phyloP scores from a whole-genome alignment of 2,329 filamentous ascomycete genomes.

The Xylaria polymorpha region DNA sequence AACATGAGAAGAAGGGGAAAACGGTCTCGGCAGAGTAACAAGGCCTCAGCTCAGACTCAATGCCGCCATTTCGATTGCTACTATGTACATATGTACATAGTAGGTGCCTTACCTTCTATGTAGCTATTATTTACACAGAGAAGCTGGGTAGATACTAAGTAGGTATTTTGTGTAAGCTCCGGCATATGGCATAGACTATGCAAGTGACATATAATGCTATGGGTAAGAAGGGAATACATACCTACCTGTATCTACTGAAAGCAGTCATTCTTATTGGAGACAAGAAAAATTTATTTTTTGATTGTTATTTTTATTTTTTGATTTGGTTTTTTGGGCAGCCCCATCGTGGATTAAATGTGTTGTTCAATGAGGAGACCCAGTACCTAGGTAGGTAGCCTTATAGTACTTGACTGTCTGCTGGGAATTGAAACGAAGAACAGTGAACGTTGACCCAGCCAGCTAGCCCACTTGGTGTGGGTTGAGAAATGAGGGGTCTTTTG shows the following conservation, averaged over 20 bases:
- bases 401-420: slow-evolving; percentile 12
- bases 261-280: background rate
- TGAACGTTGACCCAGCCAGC: background rate
- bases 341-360: slow-evolving; percentile 16
- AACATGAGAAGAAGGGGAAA: slow-evolving; percentile 27
- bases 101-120: too few relatives aligned
- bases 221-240: too few relatives aligned
- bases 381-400: slow-evolving; percentile 19
- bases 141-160: background rate
- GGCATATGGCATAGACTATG: background rate
- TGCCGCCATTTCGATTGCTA: slow-evolving; percentile 10
- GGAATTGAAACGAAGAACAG: slow-evolving; percentile 27
- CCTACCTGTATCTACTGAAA: background rate
- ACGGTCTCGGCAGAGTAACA: slow-evolving; percentile 12
- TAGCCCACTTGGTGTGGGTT: slow-evolving; percentile 25
- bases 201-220: background rate
- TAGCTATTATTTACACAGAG: background rate
- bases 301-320: slow-evolving; percentile 25
- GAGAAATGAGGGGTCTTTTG: slow-evolving; percentile 40
- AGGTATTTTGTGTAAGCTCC: background rate
- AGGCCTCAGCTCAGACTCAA: slow-evolving; percentile 16
- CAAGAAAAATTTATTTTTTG: slow-evolving; percentile 2
- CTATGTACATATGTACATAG: background rate
- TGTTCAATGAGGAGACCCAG: slow-evolving; percentile 26
- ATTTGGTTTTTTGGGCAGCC: slow-evolving; percentile 27